Percentiles rank a stretch among this genome's conserved stretches.
Conservation (phyloP, 2,329 filamentous ascomycete genomes). For the Diaporthe sp. region DNA sequence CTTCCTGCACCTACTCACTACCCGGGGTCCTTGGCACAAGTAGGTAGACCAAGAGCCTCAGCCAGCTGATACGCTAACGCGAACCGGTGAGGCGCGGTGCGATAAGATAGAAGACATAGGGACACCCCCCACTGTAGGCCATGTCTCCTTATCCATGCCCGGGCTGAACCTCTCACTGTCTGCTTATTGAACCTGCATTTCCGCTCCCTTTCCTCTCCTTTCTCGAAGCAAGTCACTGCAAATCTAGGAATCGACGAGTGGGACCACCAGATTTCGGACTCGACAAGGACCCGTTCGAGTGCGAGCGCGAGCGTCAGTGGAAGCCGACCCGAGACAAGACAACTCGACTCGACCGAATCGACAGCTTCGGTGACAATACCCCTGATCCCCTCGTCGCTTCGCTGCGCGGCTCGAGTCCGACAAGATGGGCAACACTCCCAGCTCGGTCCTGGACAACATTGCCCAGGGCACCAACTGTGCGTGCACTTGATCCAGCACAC, state of each 20-base stretch:
- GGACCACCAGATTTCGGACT: neutral
- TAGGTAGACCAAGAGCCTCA: slow-evolving; percentile 13
- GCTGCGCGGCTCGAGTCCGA: slow-evolving; percentile 27
- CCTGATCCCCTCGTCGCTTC: neutral
- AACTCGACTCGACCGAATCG: neutral
- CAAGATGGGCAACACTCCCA: slow-evolving; percentile 76
- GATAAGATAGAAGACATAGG: slow-evolving; percentile 29
- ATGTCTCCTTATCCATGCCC: slow-evolving; percentile 21
- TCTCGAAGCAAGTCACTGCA: neutral
- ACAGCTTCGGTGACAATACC: slow-evolving; percentile 6
- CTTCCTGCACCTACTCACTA: neutral
- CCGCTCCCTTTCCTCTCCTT: neutral
- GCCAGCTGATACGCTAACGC: slow-evolving; percentile 24
- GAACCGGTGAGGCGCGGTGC: slow-evolving; percentile 23
- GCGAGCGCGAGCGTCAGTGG: slow-evolving; percentile 26
- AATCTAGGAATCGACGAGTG: neutral
- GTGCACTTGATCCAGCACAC: slow-evolving; percentile 24
- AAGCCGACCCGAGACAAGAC: slow-evolving; percentile 15
- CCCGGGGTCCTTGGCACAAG: neutral
- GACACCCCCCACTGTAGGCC: slow-evolving; percentile 20
- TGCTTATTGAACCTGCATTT: slow-evolving; percentile 5
- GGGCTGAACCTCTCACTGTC: neutral
- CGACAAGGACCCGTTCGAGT: slow-evolving; percentile 28
- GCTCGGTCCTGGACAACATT: slow-evolving; percentile 90
- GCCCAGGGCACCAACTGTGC: slow-evolving; percentile 96